Percentiles rank a stretch among this genome's conserved stretches.
phyloP scores from a whole-genome alignment of 2,329 filamentous ascomycete species.

The Bipolaris victoriae region DNA sequence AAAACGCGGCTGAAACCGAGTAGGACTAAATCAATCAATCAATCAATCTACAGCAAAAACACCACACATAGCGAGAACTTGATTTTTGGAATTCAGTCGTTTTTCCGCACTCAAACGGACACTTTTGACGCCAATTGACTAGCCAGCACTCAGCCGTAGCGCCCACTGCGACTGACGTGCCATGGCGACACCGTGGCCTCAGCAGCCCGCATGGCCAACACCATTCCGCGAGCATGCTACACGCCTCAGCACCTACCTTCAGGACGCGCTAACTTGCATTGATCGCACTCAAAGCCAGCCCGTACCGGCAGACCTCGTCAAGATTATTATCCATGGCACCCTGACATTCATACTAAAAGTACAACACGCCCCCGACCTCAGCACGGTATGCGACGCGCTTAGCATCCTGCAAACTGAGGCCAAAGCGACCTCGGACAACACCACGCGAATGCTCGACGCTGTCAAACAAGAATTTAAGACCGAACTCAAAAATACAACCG shows the following conservation, averaged over 20 bases:
- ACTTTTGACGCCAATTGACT: constrained; percentile 10
- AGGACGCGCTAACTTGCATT: too few relatives aligned
- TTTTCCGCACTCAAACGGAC: constrained; percentile 12
- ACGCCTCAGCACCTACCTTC: too few relatives aligned
- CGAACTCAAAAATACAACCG: constrained; percentile 10
- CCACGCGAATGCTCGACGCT: constrained; percentile 10
- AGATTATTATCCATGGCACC: constrained; percentile 16
- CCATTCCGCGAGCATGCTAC: too few relatives aligned
- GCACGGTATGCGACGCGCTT: constrained; percentile 16
- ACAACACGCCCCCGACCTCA: constrained; percentile 24
- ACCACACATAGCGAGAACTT: neutral
- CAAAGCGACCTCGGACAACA: constrained; percentile 13
- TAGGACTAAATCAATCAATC: too few relatives aligned
- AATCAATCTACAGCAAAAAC: neutral
- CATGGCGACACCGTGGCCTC: constrained; percentile 15
- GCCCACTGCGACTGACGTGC: constrained; percentile 11
- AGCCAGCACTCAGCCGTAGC: constrained; percentile 16
- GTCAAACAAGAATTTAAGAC: constrained; percentile 10
- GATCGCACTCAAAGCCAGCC: constrained; percentile 4
- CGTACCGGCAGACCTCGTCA: constrained; percentile 20
- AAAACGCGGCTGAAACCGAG: constrained; percentile 1
- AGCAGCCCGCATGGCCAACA: constrained; percentile 8
- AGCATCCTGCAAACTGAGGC: constrained; percentile 22
- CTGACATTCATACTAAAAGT: constrained; percentile 25
- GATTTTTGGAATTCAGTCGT: constrained; percentile 13